These are phyloP conservation scores for Hypoxylon sp. DNA, from an alignment of 2,329 filamentous ascomycete species.

Conservation along the genomic window DNA sequence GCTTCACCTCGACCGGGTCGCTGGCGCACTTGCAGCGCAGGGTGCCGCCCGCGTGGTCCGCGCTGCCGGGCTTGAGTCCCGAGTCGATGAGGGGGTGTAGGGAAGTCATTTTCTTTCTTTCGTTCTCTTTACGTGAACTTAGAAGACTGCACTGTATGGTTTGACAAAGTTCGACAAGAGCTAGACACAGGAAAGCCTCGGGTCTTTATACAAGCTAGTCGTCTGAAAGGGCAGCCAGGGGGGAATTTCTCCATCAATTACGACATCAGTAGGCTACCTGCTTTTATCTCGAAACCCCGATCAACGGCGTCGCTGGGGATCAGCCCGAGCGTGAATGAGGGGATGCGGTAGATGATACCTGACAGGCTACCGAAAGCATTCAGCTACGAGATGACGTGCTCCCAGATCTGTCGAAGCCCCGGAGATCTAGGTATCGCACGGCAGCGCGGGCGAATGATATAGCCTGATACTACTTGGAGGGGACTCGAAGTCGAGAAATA, in stretches of 20 bases:
- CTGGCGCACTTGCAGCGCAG: constrained; percentile 67
- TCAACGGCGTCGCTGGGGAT: not conserved
- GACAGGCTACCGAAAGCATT: not conserved
- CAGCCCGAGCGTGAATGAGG: not conserved
- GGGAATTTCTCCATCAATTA: not conserved
- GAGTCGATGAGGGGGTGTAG: constrained; percentile 71
- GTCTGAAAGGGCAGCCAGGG: not conserved
- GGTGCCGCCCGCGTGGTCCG: constrained; percentile 65
- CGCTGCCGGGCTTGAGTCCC: constrained; percentile 63
- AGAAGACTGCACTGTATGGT: not conserved
- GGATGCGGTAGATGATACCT: constrained; percentile 7
- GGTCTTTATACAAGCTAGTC: constrained; percentile 10
- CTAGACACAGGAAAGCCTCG: not conserved
- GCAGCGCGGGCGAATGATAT: not conserved
- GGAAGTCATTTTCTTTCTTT: constrained; percentile 41
- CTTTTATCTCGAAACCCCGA: not conserved
- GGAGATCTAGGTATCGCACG: not conserved
- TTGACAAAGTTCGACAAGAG: not conserved
- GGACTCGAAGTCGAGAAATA: not conserved
- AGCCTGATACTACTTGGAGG: not conserved
- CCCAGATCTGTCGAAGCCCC: not conserved
- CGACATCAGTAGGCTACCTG: not conserved
- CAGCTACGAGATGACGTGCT: constrained; percentile 1
- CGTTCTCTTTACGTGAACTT: constrained; percentile 1
- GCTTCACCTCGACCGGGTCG: constrained; percentile 64